Conservation (phyloP, 1,284 basidiomycete species). For the Anthracocystis panici-leucophaei region DNA sequence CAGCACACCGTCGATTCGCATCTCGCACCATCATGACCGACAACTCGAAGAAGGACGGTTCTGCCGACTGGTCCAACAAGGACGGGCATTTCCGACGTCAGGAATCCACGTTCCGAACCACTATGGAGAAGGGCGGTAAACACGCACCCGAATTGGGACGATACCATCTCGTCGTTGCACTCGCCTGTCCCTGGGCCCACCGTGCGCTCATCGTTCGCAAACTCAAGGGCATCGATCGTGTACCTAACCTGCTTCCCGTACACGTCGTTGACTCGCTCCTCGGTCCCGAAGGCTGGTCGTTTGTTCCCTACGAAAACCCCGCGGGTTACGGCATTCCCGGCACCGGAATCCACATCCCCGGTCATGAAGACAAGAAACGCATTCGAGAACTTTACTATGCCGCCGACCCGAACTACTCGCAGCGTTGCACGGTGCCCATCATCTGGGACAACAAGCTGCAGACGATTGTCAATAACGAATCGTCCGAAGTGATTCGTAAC, state of each 20-base stretch:
- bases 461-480: slow-evolving; percentile 86
- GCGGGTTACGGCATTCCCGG: slow-evolving; percentile 51
- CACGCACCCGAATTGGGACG: slow-evolving; percentile 85
- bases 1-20: not conserved
- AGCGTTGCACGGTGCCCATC: slow-evolving; percentile 75
- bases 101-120: slow-evolving; percentile 78
- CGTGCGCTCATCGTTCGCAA: slow-evolving; percentile 87
- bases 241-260: slow-evolving; percentile 76
- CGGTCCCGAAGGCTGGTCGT: slow-evolving; percentile 88
- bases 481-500: slow-evolving; percentile 80
- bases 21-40: slow-evolving; percentile 6
- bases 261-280: slow-evolving; percentile 83
- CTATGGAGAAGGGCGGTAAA: slow-evolving; percentile 79
- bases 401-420: slow-evolving; percentile 74
- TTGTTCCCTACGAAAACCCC: slow-evolving; percentile 72
- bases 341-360: slow-evolving; percentile 61
- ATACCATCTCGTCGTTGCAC: slow-evolving; percentile 68
- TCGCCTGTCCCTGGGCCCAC: slow-evolving; percentile 84
- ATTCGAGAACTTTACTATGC: slow-evolving; percentile 87
- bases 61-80: slow-evolving; percentile 69
- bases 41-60: slow-evolving; percentile 55
- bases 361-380: slow-evolving; percentile 73
- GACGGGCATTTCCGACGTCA: slow-evolving; percentile 88
- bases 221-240: slow-evolving; percentile 89
- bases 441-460: slow-evolving; percentile 92